phyloP scores from a whole-genome alignment of 495 filamentous ascomycete species.

The Cercophora samala region DNA sequence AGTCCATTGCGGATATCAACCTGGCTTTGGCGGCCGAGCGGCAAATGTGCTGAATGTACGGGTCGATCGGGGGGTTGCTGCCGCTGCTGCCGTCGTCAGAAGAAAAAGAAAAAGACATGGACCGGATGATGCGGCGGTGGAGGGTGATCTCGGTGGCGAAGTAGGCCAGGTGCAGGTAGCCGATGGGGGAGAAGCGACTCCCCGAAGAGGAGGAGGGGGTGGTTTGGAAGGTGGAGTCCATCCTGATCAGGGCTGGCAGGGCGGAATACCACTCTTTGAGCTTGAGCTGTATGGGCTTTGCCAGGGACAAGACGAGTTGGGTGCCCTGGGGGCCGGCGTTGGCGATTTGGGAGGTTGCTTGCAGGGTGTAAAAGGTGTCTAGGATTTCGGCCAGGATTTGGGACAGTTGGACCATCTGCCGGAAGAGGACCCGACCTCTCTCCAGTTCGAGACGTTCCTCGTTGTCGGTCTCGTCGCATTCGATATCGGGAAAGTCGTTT shows the following conservation, averaged over 20 bases:
- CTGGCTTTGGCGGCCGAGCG: slow-evolving; percentile 84
- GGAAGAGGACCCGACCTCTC: slow-evolving; percentile 65
- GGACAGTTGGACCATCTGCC: slow-evolving; percentile 70
- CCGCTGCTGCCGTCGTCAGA: slow-evolving; percentile 22
- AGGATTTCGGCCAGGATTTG: slow-evolving; percentile 74
- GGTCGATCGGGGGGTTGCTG: slow-evolving; percentile 43
- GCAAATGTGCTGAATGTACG: slow-evolving; percentile 87
- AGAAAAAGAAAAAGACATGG: slow-evolving; percentile 51
- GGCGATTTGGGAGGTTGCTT: slow-evolving; percentile 52
- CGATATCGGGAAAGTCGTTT: slow-evolving; percentile 69
- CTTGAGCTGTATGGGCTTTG: slow-evolving; percentile 79
- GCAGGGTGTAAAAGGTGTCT: slow-evolving; percentile 73
- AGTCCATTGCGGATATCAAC: slow-evolving; percentile 73
- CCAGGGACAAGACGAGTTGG: slow-evolving; percentile 65
- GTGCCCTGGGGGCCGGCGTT: slow-evolving; percentile 53
- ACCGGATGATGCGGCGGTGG: slow-evolving; percentile 76
- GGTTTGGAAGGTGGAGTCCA: slow-evolving; percentile 56
- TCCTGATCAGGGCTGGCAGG: slow-evolving; percentile 61
- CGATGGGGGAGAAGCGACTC: slow-evolving; percentile 56
- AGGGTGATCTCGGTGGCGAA: slow-evolving; percentile 83
- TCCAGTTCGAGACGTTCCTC: slow-evolving; percentile 64
- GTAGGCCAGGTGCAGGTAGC: slow-evolving; percentile 78
- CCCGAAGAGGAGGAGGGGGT: slow-evolving; percentile 24
- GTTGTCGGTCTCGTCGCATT: slow-evolving; percentile 51
- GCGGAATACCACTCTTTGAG: slow-evolving; percentile 76